Evolutionary conservation across 805 yeast species (phyloP), one percentile per base, ranked within the genome.

Genomic region (Saccharomycopsis sp.): DNA sequence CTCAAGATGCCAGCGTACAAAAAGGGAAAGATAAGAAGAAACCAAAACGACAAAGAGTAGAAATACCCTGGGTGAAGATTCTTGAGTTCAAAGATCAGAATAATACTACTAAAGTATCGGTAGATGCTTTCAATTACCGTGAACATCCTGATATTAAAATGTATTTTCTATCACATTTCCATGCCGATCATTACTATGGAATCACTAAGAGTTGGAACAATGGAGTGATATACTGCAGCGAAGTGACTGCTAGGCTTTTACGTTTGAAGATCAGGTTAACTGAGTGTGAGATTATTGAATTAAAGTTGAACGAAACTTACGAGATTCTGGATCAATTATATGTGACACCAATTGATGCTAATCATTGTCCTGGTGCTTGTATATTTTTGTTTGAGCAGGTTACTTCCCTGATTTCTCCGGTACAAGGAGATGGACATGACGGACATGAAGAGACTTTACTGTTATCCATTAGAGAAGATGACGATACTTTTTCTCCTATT

Each of bases 351-450:
- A 71, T 86, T 3, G 91, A 89, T 64, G 99, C 98, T 0, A 93
- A 94, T 65, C 99, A 94, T 71, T 94, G 99, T 70, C 99, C 99
- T 1, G 99, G 99, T 1, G 89, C 97, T 2, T 89, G 83, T 0
- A 80, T 94, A 0, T 87, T 92, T 60, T 70, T 91, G 12, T 87
- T 89, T 65, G 73, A 73, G 56, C 62, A 62, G 60, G 63, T 63
- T 15, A 54, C 55, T 49, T 50, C 53, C 12, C 12, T 9, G 55
- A 29, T 7, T 7, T 12, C 5, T 12, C 12, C 38, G 5, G 38
- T 29, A 7, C 38, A 29, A 29, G 38, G 38, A 29, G 38, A 29
- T 5, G 38, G n/a, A n/a, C n/a, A n/a, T n/a, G n/a, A n/a, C n/a
- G n/a, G n/a, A n/a, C n/a, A 29, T 29, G 38, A 29, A 29, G 38